Evolutionary conservation across 2,329 filamentous ascomycete genomes (phyloP), one percentile per base, ranked within the genome.

Genomic region (Metarhizium guizhouense): DNA sequence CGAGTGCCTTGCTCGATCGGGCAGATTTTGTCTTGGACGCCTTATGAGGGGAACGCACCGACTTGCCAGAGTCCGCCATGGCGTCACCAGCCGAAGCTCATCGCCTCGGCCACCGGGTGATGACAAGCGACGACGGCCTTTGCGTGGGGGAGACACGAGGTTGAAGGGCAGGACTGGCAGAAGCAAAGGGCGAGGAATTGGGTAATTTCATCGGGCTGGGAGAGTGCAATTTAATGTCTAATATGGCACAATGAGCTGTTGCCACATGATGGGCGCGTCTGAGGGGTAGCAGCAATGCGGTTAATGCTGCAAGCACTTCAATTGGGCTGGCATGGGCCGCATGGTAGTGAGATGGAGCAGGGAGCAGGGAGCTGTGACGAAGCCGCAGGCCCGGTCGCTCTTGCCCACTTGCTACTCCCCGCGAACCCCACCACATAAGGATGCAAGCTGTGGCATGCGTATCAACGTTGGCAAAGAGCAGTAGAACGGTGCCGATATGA

Each of bases 1-100:
- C 14, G 40, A 30, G n/a, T 32, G 49, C 16, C 38, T 45, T 52
- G 16, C 29, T 58, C 51, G 58, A 64, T 56, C 58, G 72, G 68
- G 42, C 18, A 58, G 73, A 72, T 59, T 66, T 67, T 54, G 68
- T 62, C 56, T 47, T 51, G 47, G 20, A 47, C n/a, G 60, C 51
- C 57, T 63, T 70, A 60, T 65, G 64, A 47, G 52, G 25, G 38
- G 54, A 42, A 36, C 57, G 54, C 58, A 64, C 61, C 56, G 68
- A 61, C 58, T 64, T 68, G 63, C 61, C 63, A 62, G 66, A 62
- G 64, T 78, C 76, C 71, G 74, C 68, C 76, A 78, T 78, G 63
- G 63, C 68, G 58, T 65, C 59, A 62, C 57, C 55, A 60, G 59
- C 52, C 54, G 58, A 59, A 57, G 60, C 57, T 67, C 68, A 72